Evolutionary conservation across 257 asterid genomes (phyloP), one percentile per base, ranked within the genome.

Genomic region (Coffea eugenioides): DNA sequence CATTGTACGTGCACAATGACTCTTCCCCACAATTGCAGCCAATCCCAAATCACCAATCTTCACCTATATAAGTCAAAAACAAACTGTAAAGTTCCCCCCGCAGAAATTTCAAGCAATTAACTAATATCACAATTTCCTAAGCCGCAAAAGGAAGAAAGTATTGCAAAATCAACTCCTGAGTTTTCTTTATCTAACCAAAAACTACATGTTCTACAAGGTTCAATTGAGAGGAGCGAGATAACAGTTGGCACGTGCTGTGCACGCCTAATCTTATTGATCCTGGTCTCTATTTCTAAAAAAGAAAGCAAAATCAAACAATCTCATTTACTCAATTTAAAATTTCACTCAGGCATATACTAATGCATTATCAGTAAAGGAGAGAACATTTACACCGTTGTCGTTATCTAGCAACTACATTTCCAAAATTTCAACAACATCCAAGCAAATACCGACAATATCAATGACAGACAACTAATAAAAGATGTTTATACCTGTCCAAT

Each of bases 31-130:
- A 11, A 79, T 82, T 23, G 94, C 90, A 27, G 97, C 97, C 83
- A 93, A 77, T 2, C 95, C 97, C 80, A 91, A 82, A 82, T 93
- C 97, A 67, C 97, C 97, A 73, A 93, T 93, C 84, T 93, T 93
- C 79, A 93, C 94, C 97, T 93, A 77, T 79, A 81, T 14, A 80
- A 72, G 65, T 54, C 77, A 25, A 69, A 69, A 54, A 66, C 9
- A 16, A 78, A 66, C 61, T 4, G 43, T 4, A 59, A 41, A 39
- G 18, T 34, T 52, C 27, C 69, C 59, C 31, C 65, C 25, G 20
- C 10, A 75, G 31, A 45, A 20, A 77, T 14, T 20, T 7, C 21
- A 68, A 31, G 8, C 73, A 67, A 31, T 11, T 49, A 25, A 15
- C 39, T 13, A 31, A 31, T 31, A 65, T 27, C 45, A 51, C 46